phyloP scores from a whole-genome alignment of 768 basidiomycete genomes.

The Phylloporus sp. region DNA sequence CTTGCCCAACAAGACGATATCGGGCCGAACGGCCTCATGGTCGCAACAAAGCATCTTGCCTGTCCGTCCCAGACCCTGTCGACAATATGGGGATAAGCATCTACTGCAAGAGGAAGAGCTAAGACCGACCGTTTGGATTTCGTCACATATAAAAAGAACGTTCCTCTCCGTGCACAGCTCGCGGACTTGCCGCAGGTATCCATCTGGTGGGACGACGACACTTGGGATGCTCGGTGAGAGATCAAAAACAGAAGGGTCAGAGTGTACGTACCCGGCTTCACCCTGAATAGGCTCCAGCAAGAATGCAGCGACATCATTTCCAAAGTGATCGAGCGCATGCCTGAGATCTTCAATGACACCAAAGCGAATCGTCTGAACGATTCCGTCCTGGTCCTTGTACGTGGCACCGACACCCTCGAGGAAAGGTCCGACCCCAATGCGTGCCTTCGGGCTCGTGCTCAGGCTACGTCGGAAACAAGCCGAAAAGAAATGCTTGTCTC shows the following conservation, averaged over 20 bases:
- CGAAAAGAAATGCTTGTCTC: not conserved
- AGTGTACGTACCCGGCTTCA: slow-evolving; percentile 78
- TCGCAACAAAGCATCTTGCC: slow-evolving; percentile 92
- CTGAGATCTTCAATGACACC: slow-evolving; percentile 83
- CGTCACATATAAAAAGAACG: slow-evolving; percentile 92
- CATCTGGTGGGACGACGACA: slow-evolving; percentile 86
- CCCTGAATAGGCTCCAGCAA: slow-evolving; percentile 98
- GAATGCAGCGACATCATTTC: slow-evolving; percentile 85
- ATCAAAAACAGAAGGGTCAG: not conserved
- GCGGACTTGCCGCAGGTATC: slow-evolving; percentile 76
- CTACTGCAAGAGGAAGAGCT: not conserved
- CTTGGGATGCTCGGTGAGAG: slow-evolving; percentile 35
- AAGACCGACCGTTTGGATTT: slow-evolving; percentile 83
- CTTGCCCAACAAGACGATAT: slow-evolving; percentile 91
- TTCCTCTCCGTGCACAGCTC: slow-evolving; percentile 89
- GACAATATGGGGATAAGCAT: slow-evolving; percentile 1
- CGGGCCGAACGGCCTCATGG: slow-evolving; percentile 84
- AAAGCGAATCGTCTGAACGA: slow-evolving; percentile 65
- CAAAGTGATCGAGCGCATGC: slow-evolving; percentile 73
- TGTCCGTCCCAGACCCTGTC: slow-evolving; percentile 82
- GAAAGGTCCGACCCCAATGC: slow-evolving; percentile 88
- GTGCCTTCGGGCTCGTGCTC: slow-evolving; percentile 91
- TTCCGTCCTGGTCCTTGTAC: slow-evolving; percentile 51
- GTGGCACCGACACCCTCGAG: slow-evolving; percentile 80
- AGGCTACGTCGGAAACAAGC: slow-evolving; percentile 46